phyloP scores from a whole-genome alignment of 441 rosid genomes.

The Populus hybrid region DNA sequence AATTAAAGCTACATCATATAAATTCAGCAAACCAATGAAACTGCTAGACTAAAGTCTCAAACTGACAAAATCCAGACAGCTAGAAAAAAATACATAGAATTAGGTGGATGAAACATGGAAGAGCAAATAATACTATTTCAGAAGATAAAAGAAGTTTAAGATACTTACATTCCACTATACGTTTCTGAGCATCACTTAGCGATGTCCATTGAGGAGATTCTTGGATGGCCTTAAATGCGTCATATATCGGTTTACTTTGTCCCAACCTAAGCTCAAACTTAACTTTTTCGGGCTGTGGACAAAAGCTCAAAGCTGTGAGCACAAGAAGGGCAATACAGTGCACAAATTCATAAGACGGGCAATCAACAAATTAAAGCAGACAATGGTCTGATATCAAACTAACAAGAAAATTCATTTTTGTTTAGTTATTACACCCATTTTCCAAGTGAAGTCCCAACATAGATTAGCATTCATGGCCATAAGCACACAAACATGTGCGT shows the following conservation, averaged over 20 bases:
- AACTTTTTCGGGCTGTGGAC: conserved; percentile 66
- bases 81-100: background rate
- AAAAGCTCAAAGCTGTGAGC: conserved; percentile 13
- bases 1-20: background rate
- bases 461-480: background rate
- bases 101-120: background rate
- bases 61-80: conserved; percentile 3
- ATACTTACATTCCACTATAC: conserved; percentile 69
- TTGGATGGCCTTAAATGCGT: conserved; percentile 63
- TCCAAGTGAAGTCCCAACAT: background rate
- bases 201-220: conserved; percentile 62
- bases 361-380: background rate
- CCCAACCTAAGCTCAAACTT: conserved; percentile 66
- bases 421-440: background rate
- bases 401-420: background rate
- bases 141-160: background rate
- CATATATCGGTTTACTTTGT: conserved; percentile 71
- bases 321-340: background rate
- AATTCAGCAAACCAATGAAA: background rate
- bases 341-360: background rate
- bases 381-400: background rate
- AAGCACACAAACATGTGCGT: background rate
- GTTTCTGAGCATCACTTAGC: conserved; percentile 56
- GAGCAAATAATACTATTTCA: background rate
- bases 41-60: background rate